Conservation (phyloP, 2,329 filamentous ascomycete genomes). For the Colletotrichum sp. region DNA sequence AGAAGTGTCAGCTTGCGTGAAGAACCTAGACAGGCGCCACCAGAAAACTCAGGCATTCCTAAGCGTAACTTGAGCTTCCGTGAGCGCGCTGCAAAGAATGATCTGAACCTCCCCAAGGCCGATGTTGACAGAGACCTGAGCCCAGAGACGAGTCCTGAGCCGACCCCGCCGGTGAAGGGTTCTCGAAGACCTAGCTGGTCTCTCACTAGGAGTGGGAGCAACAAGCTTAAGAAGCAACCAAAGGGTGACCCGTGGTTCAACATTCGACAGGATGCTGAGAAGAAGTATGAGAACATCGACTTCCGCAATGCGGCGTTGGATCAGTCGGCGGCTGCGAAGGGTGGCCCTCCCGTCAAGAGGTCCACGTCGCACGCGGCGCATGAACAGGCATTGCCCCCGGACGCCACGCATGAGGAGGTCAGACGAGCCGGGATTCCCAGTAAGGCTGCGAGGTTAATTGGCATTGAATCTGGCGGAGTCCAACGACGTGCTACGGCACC, state of each 20-base stretch:
- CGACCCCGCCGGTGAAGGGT: conserved; percentile 31
- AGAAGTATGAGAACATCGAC: conserved; percentile 33
- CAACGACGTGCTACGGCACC: conserved; percentile 21
- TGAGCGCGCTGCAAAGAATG: conserved; percentile 57
- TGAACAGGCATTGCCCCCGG: conserved; percentile 37
- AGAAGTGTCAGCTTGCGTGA: conserved; percentile 23
- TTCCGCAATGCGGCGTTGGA: conserved; percentile 26
- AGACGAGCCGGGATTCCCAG: conserved; percentile 10
- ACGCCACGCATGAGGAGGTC: conserved; percentile 22
- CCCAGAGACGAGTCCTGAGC: conserved; percentile 24
- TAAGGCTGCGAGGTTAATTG: conserved; percentile 23
- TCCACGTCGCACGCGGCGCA: conserved; percentile 24
- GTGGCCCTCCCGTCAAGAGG: conserved; percentile 11
- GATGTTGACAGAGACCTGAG: neutral
- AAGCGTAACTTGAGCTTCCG: conserved; percentile 65
- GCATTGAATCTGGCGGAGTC: conserved; percentile 10
- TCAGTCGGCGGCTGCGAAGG: conserved; percentile 20
- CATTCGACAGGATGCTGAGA: conserved; percentile 47
- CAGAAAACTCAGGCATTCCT: conserved; percentile 36
- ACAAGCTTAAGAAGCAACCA: conserved; percentile 63
- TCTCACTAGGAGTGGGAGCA: conserved; percentile 55
- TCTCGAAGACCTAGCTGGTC: conserved; percentile 31
- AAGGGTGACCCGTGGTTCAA: conserved; percentile 56
- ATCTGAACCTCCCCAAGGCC: conserved; percentile 38
- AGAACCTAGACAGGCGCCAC: neutral